Evolutionary conservation across 2,329 filamentous ascomycete species (phyloP).

Genomic region (Neofusicoccum parvum): DNA sequence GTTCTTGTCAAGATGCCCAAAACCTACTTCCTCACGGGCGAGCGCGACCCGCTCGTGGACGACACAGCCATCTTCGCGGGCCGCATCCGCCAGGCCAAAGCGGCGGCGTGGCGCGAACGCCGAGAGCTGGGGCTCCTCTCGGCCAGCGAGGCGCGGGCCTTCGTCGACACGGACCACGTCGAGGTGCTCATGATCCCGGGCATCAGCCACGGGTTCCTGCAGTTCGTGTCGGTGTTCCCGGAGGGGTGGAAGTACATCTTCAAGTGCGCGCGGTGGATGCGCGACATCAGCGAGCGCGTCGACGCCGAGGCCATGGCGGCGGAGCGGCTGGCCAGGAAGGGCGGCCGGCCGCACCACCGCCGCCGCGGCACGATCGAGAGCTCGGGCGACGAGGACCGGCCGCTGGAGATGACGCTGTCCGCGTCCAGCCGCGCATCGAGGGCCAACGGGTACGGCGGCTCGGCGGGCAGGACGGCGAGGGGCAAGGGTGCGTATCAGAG

Average conservation of each 20-base stretch:
- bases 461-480: conserved; percentile 2
- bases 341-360: conserved; percentile 46
- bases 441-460: conserved; percentile 6
- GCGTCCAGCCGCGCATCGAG: conserved; percentile 22
- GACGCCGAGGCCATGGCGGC: conserved; percentile 37
- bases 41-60: conserved; percentile 92
- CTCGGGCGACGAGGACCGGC: conserved; percentile 76
- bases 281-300: conserved; percentile 67
- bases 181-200: conserved; percentile 86
- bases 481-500: neutral
- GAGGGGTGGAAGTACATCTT: conserved; percentile 88
- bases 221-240: conserved; percentile 85
- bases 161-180: conserved; percentile 73
- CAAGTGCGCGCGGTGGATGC: conserved; percentile 78
- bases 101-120: conserved; percentile 57
- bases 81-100: conserved; percentile 76
- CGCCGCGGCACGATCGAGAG: conserved; percentile 56
- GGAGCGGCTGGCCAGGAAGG: neutral
- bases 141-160: conserved; percentile 52
- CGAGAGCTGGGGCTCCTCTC: conserved; percentile 59
- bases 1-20: conserved; percentile 88
- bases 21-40: conserved; percentile 90
- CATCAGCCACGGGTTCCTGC: conserved; percentile 89
- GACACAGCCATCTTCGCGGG: conserved; percentile 97
- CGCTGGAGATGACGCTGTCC: conserved; percentile 72